Evolutionary conservation across 495 filamentous ascomycete species (phyloP), one percentile per base, ranked within the genome.

Genomic region (Thozetella sp.): DNA sequence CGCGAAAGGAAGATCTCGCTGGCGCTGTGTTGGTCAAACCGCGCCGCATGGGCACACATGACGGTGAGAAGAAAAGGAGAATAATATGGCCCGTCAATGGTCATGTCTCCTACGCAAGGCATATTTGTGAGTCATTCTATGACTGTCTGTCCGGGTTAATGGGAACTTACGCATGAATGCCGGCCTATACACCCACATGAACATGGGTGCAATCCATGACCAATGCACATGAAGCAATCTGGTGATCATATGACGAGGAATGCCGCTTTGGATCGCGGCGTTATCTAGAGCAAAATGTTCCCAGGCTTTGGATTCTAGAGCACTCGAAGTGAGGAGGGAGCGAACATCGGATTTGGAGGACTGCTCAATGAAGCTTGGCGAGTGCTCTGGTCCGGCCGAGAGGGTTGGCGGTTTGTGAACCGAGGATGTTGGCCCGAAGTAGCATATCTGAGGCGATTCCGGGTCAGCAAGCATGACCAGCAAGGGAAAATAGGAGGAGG

Each of bases 121-220:
- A 23, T n/a, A 25, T n/a, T n/a, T n/a, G n/a, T n/a, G n/a, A n/a
- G n/a, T n/a, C n/a, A n/a, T n/a, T n/a, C n/a, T n/a, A n/a, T n/a
- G n/a, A n/a, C n/a, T n/a, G n/a, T n/a, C n/a, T 26, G 37, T n/a
- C n/a, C n/a, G n/a, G n/a, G n/a, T n/a, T n/a, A 51, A 26, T 22
- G 15, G 12, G 46, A 17, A 68, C 74, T 40, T 53, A 82, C 80
- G 76, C 51, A 79, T 82, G 59, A 82, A 82, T 22, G 78, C 74
- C 45, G 80, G 80, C 13, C 80, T 72, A 60, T 82, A 82, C 57
- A 82, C 76, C 57, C 80, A 81, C 58, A 78, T 80, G 70, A 81
- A 82, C 19, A 82, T 68, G 13, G 80, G 80, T 43, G 81, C 76
- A 25, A 82, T 80, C 80, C 80, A 83, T 58, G 78, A 80, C 80